Conservation (phyloP, 768 basidiomycete genomes). For the Suillus subalutaceus region DNA sequence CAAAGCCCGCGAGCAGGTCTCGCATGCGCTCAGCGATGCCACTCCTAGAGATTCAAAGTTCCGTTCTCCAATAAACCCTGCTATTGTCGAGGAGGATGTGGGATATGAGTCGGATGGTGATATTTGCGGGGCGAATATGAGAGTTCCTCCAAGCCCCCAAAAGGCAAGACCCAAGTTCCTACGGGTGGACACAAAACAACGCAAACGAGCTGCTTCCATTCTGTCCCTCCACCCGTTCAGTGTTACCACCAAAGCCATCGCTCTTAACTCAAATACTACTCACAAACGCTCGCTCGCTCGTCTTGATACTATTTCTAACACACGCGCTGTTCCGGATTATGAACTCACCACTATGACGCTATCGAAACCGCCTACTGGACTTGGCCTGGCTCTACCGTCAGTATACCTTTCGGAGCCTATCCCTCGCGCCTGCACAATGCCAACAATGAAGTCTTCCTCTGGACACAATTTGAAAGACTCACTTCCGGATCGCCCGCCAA, state of each 20-base stretch:
- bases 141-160: neutral
- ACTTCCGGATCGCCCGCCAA: neutral
- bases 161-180: slow-evolving; percentile 18
- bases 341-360: slow-evolving; percentile 19
- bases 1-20: slow-evolving; percentile 3
- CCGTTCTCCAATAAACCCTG: neutral
- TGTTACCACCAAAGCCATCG: neutral
- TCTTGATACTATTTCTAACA: neutral
- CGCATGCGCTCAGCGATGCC: neutral
- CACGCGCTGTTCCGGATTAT: neutral
- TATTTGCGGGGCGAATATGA: slow-evolving; percentile 3
- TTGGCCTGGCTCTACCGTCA: slow-evolving; percentile 32
- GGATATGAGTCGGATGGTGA: slow-evolving; percentile 31
- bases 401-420: slow-evolving; percentile 16
- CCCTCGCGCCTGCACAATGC: slow-evolving; percentile 24
- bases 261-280: neutral
- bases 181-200: slow-evolving; percentile 30
- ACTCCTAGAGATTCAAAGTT: slow-evolving; percentile 12
- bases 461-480: slow-evolving; percentile 4
- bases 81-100: slow-evolving; percentile 19
- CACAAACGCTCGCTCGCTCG: slow-evolving; percentile 1
- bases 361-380: slow-evolving; percentile 19
- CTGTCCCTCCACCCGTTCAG: slow-evolving; percentile 17
- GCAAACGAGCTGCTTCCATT: slow-evolving; percentile 27
- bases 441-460: slow-evolving; percentile 3